Evolutionary conservation across 2,329 filamentous ascomycete genomes (phyloP).

Genomic region (Pseudocercospora macadamiae): DNA sequence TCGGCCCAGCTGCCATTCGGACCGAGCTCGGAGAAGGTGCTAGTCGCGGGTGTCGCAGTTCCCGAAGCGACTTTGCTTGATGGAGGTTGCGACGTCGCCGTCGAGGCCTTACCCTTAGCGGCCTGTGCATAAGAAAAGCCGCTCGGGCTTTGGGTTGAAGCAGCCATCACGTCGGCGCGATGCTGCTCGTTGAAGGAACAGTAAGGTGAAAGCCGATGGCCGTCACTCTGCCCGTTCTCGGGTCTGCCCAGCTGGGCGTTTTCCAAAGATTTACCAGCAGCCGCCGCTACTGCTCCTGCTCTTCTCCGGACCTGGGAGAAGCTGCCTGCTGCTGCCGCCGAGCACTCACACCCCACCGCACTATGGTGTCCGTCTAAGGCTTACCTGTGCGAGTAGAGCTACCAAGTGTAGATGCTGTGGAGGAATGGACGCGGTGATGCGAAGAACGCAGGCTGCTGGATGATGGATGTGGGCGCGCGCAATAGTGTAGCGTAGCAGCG

Average conservation of each 20-base stretch:
- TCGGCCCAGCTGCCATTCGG: slow-evolving; percentile 50
- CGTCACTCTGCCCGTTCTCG: slow-evolving; percentile 27
- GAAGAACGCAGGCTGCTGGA: not conserved
- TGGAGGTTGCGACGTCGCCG: slow-evolving; percentile 48
- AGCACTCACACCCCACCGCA: slow-evolving; percentile 8
- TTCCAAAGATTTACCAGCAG: slow-evolving; percentile 30
- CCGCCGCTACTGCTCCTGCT: slow-evolving; percentile 21
- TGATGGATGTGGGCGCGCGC: not conserved
- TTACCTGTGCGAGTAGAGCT: not conserved
- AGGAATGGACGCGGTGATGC: slow-evolving; percentile 6
- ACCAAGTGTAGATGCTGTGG: slow-evolving; percentile 4
- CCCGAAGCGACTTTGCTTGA: slow-evolving; percentile 51
- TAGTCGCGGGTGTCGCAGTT: slow-evolving; percentile 46
- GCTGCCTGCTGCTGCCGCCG: slow-evolving; percentile 19
- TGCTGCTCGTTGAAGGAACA: slow-evolving; percentile 11
- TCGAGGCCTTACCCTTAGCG: slow-evolving; percentile 73
- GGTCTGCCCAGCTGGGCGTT: slow-evolving; percentile 31
- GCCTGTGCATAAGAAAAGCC: slow-evolving; percentile 93
- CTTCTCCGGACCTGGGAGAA: slow-evolving; percentile 16
- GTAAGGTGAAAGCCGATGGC: slow-evolving; percentile 13
- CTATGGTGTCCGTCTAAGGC: not conserved
- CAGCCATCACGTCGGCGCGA: slow-evolving; percentile 31
- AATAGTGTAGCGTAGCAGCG: not conserved
- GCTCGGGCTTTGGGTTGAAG: slow-evolving; percentile 33
- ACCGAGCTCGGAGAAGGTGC: slow-evolving; percentile 39